A percentile compares a stretch with the other conserved stretches of the same genome.
These are phyloP conservation scores for Neoarthrinium moseri DNA, from an alignment of 2,329 filamentous ascomycete species.

Conservation along the genomic window DNA sequence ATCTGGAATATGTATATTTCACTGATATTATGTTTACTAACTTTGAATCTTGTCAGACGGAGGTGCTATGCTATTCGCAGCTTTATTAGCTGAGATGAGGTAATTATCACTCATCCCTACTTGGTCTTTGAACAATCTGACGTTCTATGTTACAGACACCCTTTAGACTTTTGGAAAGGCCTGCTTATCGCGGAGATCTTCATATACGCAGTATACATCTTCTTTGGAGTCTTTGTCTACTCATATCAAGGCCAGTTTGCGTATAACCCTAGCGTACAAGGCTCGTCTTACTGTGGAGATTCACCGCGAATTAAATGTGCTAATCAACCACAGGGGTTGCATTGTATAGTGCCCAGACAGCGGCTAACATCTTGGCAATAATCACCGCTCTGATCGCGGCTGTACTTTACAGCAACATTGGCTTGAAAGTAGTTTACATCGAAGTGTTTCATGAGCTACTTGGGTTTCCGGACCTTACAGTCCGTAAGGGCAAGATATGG, in stretches of 20 bases:
- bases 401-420: constrained; percentile 52
- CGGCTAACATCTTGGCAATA: constrained; percentile 41
- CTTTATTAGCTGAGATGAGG: constrained; percentile 53
- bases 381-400: constrained; percentile 44
- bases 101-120: constrained; percentile 2
- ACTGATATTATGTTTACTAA: no score
- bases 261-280: constrained; percentile 32
- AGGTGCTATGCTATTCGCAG: constrained; percentile 57
- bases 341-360: constrained; percentile 41
- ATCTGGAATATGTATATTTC: no score
- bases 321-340: constrained; percentile 40
- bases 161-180: constrained; percentile 42
- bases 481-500: constrained; percentile 45
- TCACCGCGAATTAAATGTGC: no score
- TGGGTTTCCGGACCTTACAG: constrained; percentile 45
- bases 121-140: constrained; percentile 5
- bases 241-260: constrained; percentile 48
- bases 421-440: constrained; percentile 53
- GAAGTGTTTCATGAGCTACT: constrained; percentile 51
- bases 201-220: constrained; percentile 39
- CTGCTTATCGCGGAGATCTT: constrained; percentile 39
- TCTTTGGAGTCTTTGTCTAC: constrained; percentile 42
- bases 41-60: constrained; percentile 37
- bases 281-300: not conserved
- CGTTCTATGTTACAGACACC: constrained; percentile 22